A percentile compares a stretch with the other conserved stretches of the same genome.
Evolutionary conservation across 2,329 filamentous ascomycete genomes (phyloP).

Genomic region (Paracamarosporium sp.): DNA sequence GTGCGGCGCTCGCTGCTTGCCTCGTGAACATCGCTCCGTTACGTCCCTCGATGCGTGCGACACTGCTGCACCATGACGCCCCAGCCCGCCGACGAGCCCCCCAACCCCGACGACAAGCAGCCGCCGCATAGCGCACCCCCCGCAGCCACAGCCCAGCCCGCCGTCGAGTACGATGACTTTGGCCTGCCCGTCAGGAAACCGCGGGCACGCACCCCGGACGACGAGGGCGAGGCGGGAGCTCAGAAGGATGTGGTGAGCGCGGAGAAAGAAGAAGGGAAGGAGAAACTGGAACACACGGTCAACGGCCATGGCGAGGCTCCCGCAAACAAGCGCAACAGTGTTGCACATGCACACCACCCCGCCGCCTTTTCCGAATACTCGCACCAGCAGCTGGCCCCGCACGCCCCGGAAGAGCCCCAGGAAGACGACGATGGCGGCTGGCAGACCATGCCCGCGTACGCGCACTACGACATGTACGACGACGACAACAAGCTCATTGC

Average conservation of each 20-base stretch:
- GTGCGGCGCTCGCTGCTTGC: neutral
- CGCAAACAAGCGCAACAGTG: conserved; percentile 17
- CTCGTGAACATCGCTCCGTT: neutral
- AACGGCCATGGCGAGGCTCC: conserved; percentile 20
- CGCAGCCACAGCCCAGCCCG: conserved; percentile 14
- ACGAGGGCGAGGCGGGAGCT: conserved; percentile 31
- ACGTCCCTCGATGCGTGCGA: conserved; percentile 17
- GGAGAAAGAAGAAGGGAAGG: conserved; percentile 8
- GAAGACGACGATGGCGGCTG: conserved; percentile 75
- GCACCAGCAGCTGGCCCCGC: conserved; percentile 76
- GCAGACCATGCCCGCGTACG: conserved; percentile 94
- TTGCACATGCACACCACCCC: conserved; percentile 7
- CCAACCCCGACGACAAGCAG: conserved; percentile 30
- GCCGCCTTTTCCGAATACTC: conserved; percentile 79
- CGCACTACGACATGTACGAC: conserved; percentile 93
- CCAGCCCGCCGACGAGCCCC: conserved; percentile 29
- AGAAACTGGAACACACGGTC: too few relatives aligned
- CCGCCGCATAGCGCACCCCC: conserved; percentile 16
- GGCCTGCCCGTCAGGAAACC: conserved; percentile 68
- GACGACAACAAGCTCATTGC: conserved; percentile 90
- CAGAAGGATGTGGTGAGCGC: conserved; percentile 35
- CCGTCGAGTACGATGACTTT: conserved; percentile 70
- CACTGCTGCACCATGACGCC: conserved; percentile 21
- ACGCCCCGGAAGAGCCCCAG: conserved; percentile 54
- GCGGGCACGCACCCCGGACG: conserved; percentile 32